phyloP scores from a whole-genome alignment of 768 basidiomycete species.

The Boletus pseudo-olivaceus region DNA sequence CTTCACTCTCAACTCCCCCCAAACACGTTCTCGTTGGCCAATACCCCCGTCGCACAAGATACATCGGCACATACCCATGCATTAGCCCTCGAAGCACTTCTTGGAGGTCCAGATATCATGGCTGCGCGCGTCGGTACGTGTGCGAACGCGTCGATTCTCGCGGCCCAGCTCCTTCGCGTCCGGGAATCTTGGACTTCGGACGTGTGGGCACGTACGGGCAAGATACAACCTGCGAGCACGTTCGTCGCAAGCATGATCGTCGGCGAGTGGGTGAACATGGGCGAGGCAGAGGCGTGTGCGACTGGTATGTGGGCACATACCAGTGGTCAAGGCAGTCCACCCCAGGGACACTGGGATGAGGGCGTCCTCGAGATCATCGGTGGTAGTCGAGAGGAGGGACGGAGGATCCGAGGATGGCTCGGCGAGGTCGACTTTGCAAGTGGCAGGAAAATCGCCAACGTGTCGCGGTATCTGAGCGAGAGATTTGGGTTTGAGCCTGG shows the following conservation, averaged over 20 bases:
- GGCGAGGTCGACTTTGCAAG: conserved; percentile 76
- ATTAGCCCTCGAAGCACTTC: conserved; percentile 65
- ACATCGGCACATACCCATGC: conserved; percentile 80
- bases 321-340: conserved; percentile 21
- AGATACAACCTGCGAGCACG: conserved; percentile 72
- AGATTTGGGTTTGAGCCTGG: conserved; percentile 79
- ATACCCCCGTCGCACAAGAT: conserved; percentile 73
- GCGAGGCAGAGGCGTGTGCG: conserved; percentile 72
- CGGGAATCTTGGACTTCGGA: conserved; percentile 77
- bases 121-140: conserved; percentile 71
- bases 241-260: conserved; percentile 69
- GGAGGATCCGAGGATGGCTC: conserved; percentile 71
- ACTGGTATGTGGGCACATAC: conserved; percentile 74
- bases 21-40: conserved; percentile 66
- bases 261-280: conserved; percentile 69
- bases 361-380: conserved; percentile 73
- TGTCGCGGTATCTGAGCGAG: conserved; percentile 74
- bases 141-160: conserved; percentile 64
- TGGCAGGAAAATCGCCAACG: conserved; percentile 58
- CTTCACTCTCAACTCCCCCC: conserved; percentile 67
- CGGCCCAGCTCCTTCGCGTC: conserved; percentile 73
- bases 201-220: conserved; percentile 74
- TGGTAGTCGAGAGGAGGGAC: conserved; percentile 69
- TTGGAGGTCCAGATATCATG: conserved; percentile 78
- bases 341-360: conserved; percentile 74